Percentiles rank a stretch among this genome's conserved stretches.
These are phyloP conservation scores for Neonectria magnoliae DNA, from an alignment of 2,329 filamentous ascomycete genomes.

Conservation along the genomic window DNA sequence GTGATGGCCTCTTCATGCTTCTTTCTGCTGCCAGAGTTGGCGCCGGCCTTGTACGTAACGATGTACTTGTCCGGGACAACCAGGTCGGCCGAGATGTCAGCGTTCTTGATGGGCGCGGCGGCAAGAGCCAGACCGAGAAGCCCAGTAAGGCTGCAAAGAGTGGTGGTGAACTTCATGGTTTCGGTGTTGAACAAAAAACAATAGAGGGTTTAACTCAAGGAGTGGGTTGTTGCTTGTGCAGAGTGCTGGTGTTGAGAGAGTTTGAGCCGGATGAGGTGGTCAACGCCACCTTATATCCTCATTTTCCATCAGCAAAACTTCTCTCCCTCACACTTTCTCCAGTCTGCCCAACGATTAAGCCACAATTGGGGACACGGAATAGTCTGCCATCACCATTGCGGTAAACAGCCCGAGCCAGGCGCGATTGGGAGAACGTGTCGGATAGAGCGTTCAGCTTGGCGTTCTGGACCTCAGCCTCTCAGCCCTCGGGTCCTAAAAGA, in stretches of 20 bases:
- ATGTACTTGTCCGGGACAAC: constrained; percentile 28
- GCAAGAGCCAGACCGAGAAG: constrained; percentile 15
- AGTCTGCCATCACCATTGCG: not conserved
- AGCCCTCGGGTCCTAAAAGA: not conserved
- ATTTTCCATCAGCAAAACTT: not conserved
- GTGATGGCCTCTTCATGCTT: constrained; percentile 8
- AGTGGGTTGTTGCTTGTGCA: not conserved
- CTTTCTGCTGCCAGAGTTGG: not conserved
- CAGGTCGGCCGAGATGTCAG: constrained; percentile 3
- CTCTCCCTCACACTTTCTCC: no score
- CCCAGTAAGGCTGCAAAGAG: constrained; percentile 10
- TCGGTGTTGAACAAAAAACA: not conserved
- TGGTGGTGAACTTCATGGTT: constrained; percentile 22
- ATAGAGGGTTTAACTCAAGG: not conserved
- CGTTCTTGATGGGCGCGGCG: constrained; percentile 19
- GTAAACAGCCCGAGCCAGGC: constrained; percentile 1
- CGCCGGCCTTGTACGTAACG: constrained; percentile 18
- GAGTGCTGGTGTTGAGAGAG: not conserved
- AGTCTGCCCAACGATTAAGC: not conserved
- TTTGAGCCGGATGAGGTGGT: not conserved
- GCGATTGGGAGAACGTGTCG: not conserved
- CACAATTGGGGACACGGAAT: not conserved
- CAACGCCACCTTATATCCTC: not conserved
- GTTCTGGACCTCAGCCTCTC: not conserved
- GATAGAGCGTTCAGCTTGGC: not conserved